Evolutionary conservation across 345 rosid species (phyloP).

Genomic region (Luvunga scandens): DNA sequence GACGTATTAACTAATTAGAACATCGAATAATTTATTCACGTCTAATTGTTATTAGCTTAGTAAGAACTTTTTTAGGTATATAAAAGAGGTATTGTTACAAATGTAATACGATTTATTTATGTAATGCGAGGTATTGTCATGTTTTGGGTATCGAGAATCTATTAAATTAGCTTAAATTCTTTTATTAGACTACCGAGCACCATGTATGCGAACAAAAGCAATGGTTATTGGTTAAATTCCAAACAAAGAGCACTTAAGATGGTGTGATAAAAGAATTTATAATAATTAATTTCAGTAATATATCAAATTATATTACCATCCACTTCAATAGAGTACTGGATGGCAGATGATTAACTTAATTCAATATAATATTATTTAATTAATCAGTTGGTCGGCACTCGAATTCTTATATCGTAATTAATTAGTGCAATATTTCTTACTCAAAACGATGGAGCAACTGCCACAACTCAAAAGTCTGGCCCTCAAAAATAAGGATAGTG

Average conservation of each 20-base stretch:
- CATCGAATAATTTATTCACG: neutral
- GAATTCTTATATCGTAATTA: neutral
- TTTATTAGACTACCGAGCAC: too few species aligned
- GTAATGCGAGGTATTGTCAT: too few species aligned
- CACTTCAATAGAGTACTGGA: neutral
- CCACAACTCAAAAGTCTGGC: neutral
- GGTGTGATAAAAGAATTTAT: neutral
- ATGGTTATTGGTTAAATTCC: too few species aligned
- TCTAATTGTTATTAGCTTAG: neutral
- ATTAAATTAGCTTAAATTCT: too few species aligned
- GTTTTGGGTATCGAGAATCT: too few species aligned
- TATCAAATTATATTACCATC: neutral
- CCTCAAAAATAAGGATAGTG: neutral
- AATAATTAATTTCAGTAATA: neutral
- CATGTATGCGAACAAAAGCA: too few species aligned
- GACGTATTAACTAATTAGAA: constrained; percentile 1
- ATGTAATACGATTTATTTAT: too few species aligned
- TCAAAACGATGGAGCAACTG: neutral
- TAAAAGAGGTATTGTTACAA: too few species aligned
- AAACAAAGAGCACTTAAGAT: neutral
- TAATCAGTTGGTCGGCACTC: neutral
- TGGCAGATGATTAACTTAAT: neutral
- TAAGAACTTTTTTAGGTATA: neutral
- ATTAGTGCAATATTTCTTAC: neutral
- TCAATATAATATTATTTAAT: neutral